These are phyloP conservation scores for Mesembryanthemum crystallinum DNA, from an alignment of 148 eudicot genomes.

Conservation along the genomic window DNA sequence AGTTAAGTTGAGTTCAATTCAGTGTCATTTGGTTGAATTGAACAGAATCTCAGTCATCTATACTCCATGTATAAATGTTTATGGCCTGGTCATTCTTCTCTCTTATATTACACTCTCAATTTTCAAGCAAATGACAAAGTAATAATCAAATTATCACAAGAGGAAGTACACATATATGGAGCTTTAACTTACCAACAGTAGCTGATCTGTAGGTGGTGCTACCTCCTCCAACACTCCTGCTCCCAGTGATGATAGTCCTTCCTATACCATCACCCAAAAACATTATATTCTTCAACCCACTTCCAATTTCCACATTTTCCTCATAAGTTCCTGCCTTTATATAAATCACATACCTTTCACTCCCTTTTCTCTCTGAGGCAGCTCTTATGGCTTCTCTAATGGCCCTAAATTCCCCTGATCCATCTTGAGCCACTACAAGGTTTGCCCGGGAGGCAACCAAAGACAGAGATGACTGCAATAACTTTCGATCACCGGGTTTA, in stretches of 20 bases:
- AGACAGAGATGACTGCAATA: slow-evolving; percentile 34
- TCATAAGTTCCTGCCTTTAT: slow-evolving; percentile 60
- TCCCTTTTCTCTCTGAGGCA: slow-evolving; percentile 34
- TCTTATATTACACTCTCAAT: no score
- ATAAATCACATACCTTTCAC: slow-evolving; percentile 64
- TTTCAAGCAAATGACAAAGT: no score
- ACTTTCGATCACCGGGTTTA: slow-evolving; percentile 41
- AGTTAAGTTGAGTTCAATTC: no score
- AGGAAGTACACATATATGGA: no score
- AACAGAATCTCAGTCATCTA: no score
- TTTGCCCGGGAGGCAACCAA: slow-evolving; percentile 27
- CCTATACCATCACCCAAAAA: slow-evolving; percentile 84
- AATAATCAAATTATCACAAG: no score
- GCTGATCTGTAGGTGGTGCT: slow-evolving; percentile 63
- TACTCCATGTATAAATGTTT: no score
- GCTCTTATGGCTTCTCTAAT: slow-evolving; percentile 51
- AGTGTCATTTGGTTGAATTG: no score
- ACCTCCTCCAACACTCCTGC: slow-evolving; percentile 78
- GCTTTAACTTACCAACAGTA: slow-evolving; percentile 65
- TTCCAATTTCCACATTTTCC: slow-evolving; percentile 51
- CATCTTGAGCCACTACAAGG: slow-evolving; percentile 77
- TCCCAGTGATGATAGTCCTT: slow-evolving; percentile 70
- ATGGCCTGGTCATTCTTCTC: no score
- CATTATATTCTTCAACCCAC: slow-evolving; percentile 47
- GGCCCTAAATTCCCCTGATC: slow-evolving; percentile 59